Evolutionary conservation across 2,329 filamentous ascomycete genomes (phyloP), one percentile per base, ranked within the genome.

Genomic region (Hymenoscyphus infarciens): DNA sequence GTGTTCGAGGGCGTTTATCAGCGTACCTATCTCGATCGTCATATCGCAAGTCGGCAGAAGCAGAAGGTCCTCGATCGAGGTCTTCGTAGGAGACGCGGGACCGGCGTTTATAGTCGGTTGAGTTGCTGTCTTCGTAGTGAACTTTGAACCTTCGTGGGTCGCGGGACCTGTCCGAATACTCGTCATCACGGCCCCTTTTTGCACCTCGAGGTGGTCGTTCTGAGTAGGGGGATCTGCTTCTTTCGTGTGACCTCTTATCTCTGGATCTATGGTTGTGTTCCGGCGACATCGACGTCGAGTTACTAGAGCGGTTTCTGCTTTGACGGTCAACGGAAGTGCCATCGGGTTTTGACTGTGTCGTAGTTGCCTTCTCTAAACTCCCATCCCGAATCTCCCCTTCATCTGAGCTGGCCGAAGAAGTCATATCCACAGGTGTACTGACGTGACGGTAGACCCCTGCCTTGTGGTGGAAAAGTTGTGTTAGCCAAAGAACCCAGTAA

Each of bases 321-420:
- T 83, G 87, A 86, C 89, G 90, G 91, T 96, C 90, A 96, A 96
- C 88, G 85, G 84, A 87, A 85, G 81, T 87, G 88, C 87, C 84
- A 84, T 87, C 86, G 83, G 84, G 79, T 78, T 83, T 83, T 83
- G 83, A 82, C 83, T 87, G 86, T 87, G 89, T 87, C 87, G 88
- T 88, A 91, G 89, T 90, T 95, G 91, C 91, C 91, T 95, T 95
- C 79, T 85, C 83, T 82, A 82, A 83, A 78, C 83, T 82, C 79
- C 85, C 85, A 79, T 93, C 90, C 76, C 89, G 79, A 77, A 94
- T 92, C 82, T 96, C 92, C 79, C 92, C 91, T 79, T 96, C 91
- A 78, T 91, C 91, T 74, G 90, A 91, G 79, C 88, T 91, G 71
- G 83, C 78, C 77, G 78, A 75, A 67, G 80, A 79, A 69, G 77